Conservation (phyloP, 345 rosid species). For the Adansonia digitata region DNA sequence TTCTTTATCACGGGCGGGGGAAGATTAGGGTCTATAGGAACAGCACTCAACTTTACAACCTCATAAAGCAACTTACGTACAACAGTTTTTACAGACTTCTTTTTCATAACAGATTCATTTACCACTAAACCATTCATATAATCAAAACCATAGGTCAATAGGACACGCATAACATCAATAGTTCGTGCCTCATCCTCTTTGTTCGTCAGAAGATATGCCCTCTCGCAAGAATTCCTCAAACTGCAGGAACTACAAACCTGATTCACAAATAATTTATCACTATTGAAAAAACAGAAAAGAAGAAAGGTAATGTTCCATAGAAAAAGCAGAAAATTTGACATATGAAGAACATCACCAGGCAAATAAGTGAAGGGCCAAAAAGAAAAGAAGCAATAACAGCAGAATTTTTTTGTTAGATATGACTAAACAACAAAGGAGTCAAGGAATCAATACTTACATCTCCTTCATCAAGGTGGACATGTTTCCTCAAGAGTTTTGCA, state of each 20-base stretch:
- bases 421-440: not conserved
- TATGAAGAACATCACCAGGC: not conserved
- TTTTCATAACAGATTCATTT: conserved; percentile 59
- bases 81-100: conserved; percentile 74
- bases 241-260: conserved; percentile 94
- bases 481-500: conserved; percentile 80
- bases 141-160: conserved; percentile 74
- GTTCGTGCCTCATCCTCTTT: conserved; percentile 99
- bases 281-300: no score
- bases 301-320: no score
- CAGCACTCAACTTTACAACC: conserved; percentile 78
- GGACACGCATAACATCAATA: conserved; percentile 72
- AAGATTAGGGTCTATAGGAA: conserved; percentile 91
- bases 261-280: no score
- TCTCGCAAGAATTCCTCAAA: conserved; percentile 81
- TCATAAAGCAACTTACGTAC: conserved; percentile 85
- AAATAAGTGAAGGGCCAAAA: no score
- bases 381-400: not conserved
- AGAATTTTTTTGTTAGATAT: not conserved
- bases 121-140: conserved; percentile 45
- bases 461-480: conserved; percentile 94
- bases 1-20: conserved; percentile 82
- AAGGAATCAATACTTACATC: conserved; percentile 57
- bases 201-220: conserved; percentile 78
- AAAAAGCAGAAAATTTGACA: no score